Evolutionary conservation across 257 asterid species (phyloP).

Genomic region (Solanum microdontum): DNA sequence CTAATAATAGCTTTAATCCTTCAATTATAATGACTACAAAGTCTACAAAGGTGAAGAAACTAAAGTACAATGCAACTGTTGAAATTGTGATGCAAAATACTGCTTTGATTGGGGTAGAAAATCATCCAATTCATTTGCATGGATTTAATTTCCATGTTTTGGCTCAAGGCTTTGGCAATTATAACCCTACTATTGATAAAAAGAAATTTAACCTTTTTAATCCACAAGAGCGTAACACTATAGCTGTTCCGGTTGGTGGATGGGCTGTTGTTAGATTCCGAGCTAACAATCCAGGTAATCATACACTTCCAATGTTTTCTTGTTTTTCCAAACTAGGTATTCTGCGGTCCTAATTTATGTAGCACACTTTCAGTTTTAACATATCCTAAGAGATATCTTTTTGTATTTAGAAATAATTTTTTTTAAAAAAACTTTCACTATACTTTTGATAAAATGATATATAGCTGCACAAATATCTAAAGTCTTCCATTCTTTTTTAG

Average conservation of each 20-base stretch:
- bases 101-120: neutral
- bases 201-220: neutral
- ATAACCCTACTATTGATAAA: neutral
- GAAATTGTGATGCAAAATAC: neutral
- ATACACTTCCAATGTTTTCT: too few relatives aligned
- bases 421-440: neutral
- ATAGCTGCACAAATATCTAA: neutral
- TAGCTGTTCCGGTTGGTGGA: neutral
- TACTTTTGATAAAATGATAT: neutral
- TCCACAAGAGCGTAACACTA: constrained; percentile 3
- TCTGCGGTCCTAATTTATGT: neutral
- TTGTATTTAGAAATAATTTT: neutral
- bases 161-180: constrained; percentile 3
- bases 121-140: constrained; percentile 4
- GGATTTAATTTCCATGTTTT: constrained; percentile 1
- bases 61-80: constrained; percentile 1
- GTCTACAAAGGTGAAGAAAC: constrained; percentile 3
- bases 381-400: neutral
- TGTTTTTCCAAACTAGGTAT: neutral
- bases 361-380: neutral
- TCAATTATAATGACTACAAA: neutral
- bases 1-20: neutral
- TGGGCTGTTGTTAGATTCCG: constrained; percentile 5
- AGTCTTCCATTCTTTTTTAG: neutral
- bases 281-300: neutral